Base-by-base conservation (phyloP, 345 rosid species). In the Salix arbutifolia region DNA sequence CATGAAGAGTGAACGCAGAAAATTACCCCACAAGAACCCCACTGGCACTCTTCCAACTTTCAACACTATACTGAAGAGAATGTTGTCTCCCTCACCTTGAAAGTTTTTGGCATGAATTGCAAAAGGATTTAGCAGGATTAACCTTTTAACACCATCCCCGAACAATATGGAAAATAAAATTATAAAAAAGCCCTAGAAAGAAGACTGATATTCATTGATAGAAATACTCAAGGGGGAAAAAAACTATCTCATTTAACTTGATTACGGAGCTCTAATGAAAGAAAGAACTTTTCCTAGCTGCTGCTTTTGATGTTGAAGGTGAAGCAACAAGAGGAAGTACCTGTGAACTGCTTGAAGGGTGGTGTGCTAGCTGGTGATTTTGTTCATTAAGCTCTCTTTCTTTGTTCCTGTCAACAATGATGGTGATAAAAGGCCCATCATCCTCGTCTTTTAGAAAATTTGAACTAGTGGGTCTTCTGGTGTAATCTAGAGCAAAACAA, bases 381-480 rank as follows among this genome's bases (percentile, higher is more conserved):
- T 67, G 78, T 37, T 65, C 62, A 67, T 75, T 65, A 46, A 71
- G 73, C 79, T 83, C 86, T 69, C 69, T 79, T 31, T 87, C 88
- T 76, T 61, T 82, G 78, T 79, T 80, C 74, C 61, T 85, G 73
- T 85, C 94, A 80, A 86, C 85, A 74, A 79, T 78, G 77, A 89
- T 84, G 73, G 90, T 83, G 75, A 88, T 83, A 80, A 83, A 86
- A 71, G 90, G 67, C 14, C 88, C 91, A 73, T 85, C 88, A 75
- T 88, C 92, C 46, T 84, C 88, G 35, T 82, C 87, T 82, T 83
- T 83, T 70, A 42, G 62, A 28, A 52, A 73, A 61, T 77, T 78
- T 53, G 86, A 82, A 70, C 73, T 28, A 28, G 77, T 64, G 74
- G 65, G 65, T 33, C 53, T 82, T 6, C 25, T 46, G 17, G 65